Conservation (phyloP, 192 early-diverging fungal genomes). For the Entrophospora sp. region DNA sequence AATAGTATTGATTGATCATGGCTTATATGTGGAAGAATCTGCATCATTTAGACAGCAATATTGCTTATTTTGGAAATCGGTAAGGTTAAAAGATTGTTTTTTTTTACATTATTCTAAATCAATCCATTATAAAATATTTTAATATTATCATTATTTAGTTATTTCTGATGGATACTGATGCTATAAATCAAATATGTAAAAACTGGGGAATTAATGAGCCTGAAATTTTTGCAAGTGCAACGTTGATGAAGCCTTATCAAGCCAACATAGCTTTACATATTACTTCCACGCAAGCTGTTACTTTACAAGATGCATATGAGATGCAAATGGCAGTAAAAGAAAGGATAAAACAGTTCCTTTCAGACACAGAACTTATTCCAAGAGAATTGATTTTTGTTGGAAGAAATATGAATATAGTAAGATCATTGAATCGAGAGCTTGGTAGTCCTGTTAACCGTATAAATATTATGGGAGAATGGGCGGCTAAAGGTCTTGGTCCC, state of each 20-base stretch:
- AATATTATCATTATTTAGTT: neutral
- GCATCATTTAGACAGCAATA: conserved; percentile 66
- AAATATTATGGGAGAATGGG: conserved; percentile 76
- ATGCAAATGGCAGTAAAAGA: conserved; percentile 70
- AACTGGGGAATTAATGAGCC: conserved; percentile 65
- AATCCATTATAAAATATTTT: neutral
- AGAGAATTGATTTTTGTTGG: conserved; percentile 86
- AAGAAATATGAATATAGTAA: conserved; percentile 78
- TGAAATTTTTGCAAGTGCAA: conserved; percentile 54
- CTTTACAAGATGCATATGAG: conserved; percentile 56
- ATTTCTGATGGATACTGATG: conserved; percentile 44
- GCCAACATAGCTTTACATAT: conserved; percentile 37
- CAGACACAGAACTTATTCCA: conserved; percentile 62
- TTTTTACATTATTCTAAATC: neutral
- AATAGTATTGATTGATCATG: conserved; percentile 85
- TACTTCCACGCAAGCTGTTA: conserved; percentile 25
- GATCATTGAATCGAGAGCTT: conserved; percentile 76
- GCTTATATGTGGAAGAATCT: conserved; percentile 76
- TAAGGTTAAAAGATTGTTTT: conserved; percentile 44
- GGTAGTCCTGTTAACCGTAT: conserved; percentile 85
- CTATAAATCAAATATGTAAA: conserved; percentile 53
- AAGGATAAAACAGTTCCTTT: conserved; percentile 60
- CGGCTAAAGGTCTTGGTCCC: conserved; percentile 48
- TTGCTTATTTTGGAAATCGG: conserved; percentile 75
- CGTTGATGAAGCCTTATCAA: conserved; percentile 60